Evolutionary conservation across 2,329 filamentous ascomycete genomes (phyloP).

Genomic region (Aspergillus latus): DNA sequence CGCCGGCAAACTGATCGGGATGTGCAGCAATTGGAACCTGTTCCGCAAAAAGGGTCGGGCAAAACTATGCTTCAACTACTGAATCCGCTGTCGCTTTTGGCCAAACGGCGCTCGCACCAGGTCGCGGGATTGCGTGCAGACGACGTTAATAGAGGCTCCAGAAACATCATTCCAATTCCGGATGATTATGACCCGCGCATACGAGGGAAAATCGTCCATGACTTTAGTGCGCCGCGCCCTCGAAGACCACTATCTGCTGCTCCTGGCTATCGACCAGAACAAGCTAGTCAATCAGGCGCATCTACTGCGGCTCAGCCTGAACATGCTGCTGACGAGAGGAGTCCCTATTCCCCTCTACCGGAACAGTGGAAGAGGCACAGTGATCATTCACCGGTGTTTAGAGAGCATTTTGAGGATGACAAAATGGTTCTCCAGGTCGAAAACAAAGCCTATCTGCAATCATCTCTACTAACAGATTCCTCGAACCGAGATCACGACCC

Average conservation of each 20-base stretch:
- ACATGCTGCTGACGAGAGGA: slow-evolving; percentile 1
- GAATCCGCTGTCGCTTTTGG: slow-evolving; percentile 62
- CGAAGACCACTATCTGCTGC: slow-evolving; percentile 39
- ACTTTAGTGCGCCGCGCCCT: slow-evolving; percentile 62
- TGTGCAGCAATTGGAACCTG: slow-evolving; percentile 28
- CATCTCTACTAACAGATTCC: slow-evolving; percentile 35
- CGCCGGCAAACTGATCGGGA: slow-evolving; percentile 33
- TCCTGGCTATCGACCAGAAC: slow-evolving; percentile 20
- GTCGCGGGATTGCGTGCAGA: slow-evolving; percentile 49
- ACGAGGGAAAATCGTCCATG: slow-evolving; percentile 62
- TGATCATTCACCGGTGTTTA: slow-evolving; percentile 59
- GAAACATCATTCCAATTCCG: slow-evolving; percentile 52
- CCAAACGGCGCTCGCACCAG: slow-evolving; percentile 57
- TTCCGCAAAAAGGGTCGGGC: slow-evolving; percentile 33
- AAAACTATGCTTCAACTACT: slow-evolving; percentile 57
- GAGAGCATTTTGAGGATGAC: slow-evolving; percentile 60
- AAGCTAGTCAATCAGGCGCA: slow-evolving; percentile 6
- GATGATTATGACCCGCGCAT: slow-evolving; percentile 65
- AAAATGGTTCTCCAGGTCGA: slow-evolving; percentile 41
- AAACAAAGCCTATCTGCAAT: slow-evolving; percentile 46
- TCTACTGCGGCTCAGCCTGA: slow-evolving; percentile 19
- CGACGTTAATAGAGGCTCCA: slow-evolving; percentile 52
- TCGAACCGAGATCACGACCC: slow-evolving; percentile 30
- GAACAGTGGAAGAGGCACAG: slow-evolving; percentile 35
- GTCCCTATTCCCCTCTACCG: slow-evolving; percentile 16